These are phyloP conservation scores for Apophysomyces elegans DNA, from an alignment of 371 early-diverging fungal species.

Conservation along the genomic window DNA sequence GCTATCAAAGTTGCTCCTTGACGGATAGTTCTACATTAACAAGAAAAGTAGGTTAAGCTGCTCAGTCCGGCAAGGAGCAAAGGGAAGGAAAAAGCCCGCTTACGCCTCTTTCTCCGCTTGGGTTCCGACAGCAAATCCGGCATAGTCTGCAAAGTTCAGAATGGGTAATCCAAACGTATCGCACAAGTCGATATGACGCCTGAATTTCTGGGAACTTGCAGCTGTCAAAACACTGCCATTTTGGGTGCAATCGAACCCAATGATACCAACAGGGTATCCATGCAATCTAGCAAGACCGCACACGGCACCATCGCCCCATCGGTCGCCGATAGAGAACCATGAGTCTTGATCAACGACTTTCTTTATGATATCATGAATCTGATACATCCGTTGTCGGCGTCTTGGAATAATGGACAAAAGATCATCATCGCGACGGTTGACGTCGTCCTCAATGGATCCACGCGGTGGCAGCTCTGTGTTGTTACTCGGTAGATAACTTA, in stretches of 20 bases:
- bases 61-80: too few relatives aligned
- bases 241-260: slow-evolving; percentile 43
- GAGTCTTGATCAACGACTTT: slow-evolving; percentile 38
- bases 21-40: slow-evolving; percentile 42
- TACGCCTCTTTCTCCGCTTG: slow-evolving; percentile 54
- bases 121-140: slow-evolving; percentile 51
- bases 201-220: slow-evolving; percentile 44
- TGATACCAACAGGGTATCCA: slow-evolving; percentile 48
- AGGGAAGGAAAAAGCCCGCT: slow-evolving; percentile 2
- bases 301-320: slow-evolving; percentile 54
- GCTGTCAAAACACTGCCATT: slow-evolving; percentile 45
- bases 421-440: slow-evolving; percentile 36
- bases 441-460: slow-evolving; percentile 23
- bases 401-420: slow-evolving; percentile 42
- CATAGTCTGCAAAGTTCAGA: slow-evolving; percentile 52
- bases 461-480: slow-evolving; percentile 32
- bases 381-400: slow-evolving; percentile 46
- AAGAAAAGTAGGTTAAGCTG: neutral
- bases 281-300: slow-evolving; percentile 43
- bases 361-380: slow-evolving; percentile 41
- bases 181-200: slow-evolving; percentile 51
- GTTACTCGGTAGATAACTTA: slow-evolving; percentile 43
- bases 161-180: slow-evolving; percentile 51
- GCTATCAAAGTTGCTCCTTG: slow-evolving; percentile 50
- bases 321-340: slow-evolving; percentile 52